Percentiles rank a stretch among this genome's conserved stretches.
Evolutionary conservation across 352 stramenopile genomes (phyloP).

Genomic region (Blastocystis sp.): DNA sequence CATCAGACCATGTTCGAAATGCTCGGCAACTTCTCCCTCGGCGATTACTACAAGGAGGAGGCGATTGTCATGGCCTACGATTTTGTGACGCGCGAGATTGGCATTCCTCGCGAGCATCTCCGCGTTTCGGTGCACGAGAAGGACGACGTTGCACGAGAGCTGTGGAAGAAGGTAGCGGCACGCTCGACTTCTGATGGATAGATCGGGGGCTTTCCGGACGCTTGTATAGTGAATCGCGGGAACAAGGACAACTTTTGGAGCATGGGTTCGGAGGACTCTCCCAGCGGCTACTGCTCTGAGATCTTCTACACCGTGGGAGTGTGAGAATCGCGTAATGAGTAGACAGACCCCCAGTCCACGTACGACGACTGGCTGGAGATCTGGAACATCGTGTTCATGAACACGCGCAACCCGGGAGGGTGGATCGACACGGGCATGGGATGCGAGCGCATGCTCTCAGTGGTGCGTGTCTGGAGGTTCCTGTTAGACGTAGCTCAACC

Average conservation of each 20-base stretch:
- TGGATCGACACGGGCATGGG: constrained; percentile 93
- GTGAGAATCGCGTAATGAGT: neutral
- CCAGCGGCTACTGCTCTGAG: constrained; percentile 61
- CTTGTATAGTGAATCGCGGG: constrained; percentile 17
- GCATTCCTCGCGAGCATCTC: constrained; percentile 75
- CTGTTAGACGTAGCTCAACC: constrained; percentile 76
- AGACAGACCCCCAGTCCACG: constrained; percentile 21
- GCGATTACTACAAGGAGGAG: constrained; percentile 94
- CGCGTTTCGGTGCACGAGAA: constrained; percentile 78
- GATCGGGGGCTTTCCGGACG: constrained; percentile 60
- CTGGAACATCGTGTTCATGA: constrained; percentile 98
- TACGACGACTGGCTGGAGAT: constrained; percentile 77
- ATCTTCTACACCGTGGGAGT: constrained; percentile 58
- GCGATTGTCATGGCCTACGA: constrained; percentile 88
- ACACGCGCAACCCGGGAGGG: constrained; percentile 80
- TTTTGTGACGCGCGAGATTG: constrained; percentile 86
- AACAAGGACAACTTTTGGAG: constrained; percentile 67
- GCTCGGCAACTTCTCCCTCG: constrained; percentile 95
- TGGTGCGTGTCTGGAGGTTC: constrained; percentile 72
- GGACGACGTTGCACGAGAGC: constrained; percentile 74
- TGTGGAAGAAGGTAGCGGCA: constrained; percentile 39
- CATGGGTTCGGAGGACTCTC: constrained; percentile 48
- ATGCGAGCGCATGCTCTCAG: constrained; percentile 88
- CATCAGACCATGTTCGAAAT: constrained; percentile 99
- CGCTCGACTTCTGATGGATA: neutral